phyloP scores from a whole-genome alignment of 2,329 filamentous ascomycete genomes.

The Apiospora saccharicola region DNA sequence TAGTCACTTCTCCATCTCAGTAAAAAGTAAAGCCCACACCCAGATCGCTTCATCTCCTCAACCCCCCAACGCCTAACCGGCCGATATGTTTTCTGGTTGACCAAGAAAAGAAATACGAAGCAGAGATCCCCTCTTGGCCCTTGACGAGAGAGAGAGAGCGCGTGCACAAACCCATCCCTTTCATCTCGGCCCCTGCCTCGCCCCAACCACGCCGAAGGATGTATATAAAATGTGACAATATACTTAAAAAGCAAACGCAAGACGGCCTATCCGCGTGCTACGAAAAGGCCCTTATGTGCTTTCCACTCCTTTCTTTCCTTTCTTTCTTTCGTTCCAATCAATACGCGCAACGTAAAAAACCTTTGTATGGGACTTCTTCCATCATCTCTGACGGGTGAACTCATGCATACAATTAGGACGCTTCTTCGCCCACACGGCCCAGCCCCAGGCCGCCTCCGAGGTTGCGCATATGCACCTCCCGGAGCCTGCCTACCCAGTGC shows the following conservation, averaged over 20 bases:
- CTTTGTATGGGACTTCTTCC: not conserved
- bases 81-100: not conserved
- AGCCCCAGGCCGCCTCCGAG: conserved; percentile 35
- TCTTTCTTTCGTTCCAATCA: not conserved
- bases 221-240: not conserved
- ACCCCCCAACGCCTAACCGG: conserved; percentile 3
- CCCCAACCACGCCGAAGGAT: not conserved
- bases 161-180: not conserved
- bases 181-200: not conserved
- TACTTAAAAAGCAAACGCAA: conserved; percentile 16
- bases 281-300: conserved; percentile 22
- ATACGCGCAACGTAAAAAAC: not conserved
- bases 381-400: not conserved
- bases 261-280: conserved; percentile 17
- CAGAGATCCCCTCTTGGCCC: not conserved
- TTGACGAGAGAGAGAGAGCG: not conserved
- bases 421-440: conserved; percentile 43
- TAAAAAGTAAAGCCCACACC: not conserved
- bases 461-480: conserved; percentile 53
- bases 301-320: not conserved
- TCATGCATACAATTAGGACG: conserved; percentile 29
- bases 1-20: conserved; percentile 1
- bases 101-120: not conserved
- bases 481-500: conserved; percentile 63
- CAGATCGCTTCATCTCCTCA: not conserved